Evolutionary conservation across 108 stramenopile species (phyloP).

Genomic region (Aurantiochytrium sp.): DNA sequence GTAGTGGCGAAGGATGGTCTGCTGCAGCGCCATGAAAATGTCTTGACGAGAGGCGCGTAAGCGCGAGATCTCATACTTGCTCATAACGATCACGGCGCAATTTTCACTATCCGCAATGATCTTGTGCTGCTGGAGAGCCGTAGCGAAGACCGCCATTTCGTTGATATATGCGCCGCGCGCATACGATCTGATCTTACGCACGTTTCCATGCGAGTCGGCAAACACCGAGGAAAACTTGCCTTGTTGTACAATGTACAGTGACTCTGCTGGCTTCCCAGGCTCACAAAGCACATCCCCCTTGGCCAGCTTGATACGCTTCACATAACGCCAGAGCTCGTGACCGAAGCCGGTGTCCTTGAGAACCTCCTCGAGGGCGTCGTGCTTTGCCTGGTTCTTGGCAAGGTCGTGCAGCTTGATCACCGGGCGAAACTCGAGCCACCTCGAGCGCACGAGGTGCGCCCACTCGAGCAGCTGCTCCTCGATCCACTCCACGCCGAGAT

Average conservation of each 20-base stretch:
- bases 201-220: background rate
- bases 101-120: background rate
- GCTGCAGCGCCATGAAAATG: background rate
- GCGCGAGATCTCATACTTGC: background rate
- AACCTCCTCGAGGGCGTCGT: slow-evolving; percentile 11
- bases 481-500: background rate
- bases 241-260: background rate
- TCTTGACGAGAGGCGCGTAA: background rate
- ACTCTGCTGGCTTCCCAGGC: background rate
- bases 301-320: background rate
- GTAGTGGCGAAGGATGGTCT: background rate
- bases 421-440: slow-evolving; percentile 11
- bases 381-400: background rate
- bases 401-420: background rate
- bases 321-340: background rate
- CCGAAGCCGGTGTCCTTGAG: background rate
- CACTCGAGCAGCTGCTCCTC: slow-evolving; percentile 29
- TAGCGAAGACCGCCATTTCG: background rate
- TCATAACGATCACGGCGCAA: background rate
- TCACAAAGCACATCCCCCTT: background rate
- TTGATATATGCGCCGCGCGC: slow-evolving; percentile 2
- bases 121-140: background rate
- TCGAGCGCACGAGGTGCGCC: background rate
- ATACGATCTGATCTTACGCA: background rate
- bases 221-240: background rate